Conservation (phyloP, 768 basidiomycete genomes). For the Psilocybe cubensis region DNA sequence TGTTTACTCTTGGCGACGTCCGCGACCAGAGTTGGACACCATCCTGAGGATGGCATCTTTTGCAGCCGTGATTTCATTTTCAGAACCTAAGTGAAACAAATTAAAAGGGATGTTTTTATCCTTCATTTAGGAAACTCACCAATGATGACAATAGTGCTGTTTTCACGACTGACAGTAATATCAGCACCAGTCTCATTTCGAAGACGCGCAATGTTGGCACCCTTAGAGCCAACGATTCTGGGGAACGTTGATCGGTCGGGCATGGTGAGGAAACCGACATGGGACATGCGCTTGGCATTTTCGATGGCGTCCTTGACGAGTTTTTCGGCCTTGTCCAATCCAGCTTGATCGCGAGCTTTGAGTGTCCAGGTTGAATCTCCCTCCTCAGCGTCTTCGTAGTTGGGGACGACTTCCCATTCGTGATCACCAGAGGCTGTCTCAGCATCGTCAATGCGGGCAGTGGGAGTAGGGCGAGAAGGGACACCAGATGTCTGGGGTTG, state of each 20-base stretch:
- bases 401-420: conserved; percentile 78
- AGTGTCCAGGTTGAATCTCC: conserved; percentile 87
- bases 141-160: conserved; percentile 83
- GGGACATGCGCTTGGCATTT: conserved; percentile 71
- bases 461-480: conserved; percentile 57
- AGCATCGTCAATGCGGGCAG: conserved; percentile 87
- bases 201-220: conserved; percentile 86
- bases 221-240: conserved; percentile 91
- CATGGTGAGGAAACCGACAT: conserved; percentile 85
- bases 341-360: conserved; percentile 76
- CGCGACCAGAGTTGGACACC: conserved; percentile 43
- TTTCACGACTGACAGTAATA: conserved; percentile 89
- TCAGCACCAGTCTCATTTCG: conserved; percentile 90
- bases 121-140: conserved; percentile 52
- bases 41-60: conserved; percentile 78
- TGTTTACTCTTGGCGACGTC: conserved; percentile 42
- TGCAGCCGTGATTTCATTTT: conserved; percentile 68
- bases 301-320: conserved; percentile 70
- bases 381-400: conserved; percentile 82
- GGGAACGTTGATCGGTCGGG: conserved; percentile 87
- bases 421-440: conserved; percentile 44
- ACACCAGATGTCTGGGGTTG: conserved; percentile 63
- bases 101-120: conserved; percentile 3
- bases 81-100: conserved; percentile 58
- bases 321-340: conserved; percentile 75